Evolutionary conservation across 2,329 filamentous ascomycete genomes (phyloP), one percentile per base, ranked within the genome.

Genomic region (Anthostomella pinea): DNA sequence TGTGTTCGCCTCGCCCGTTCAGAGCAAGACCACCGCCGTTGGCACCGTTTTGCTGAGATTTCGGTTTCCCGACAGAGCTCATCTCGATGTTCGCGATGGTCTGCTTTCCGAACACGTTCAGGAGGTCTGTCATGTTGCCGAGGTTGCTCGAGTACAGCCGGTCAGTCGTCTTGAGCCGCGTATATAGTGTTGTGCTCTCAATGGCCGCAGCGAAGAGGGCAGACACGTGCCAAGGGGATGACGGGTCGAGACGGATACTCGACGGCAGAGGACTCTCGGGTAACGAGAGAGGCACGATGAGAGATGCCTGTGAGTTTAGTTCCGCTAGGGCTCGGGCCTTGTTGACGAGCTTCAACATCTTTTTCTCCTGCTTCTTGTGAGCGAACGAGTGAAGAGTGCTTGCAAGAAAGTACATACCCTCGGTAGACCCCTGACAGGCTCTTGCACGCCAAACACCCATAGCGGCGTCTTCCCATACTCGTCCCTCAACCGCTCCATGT

Each of bases 391-490:
- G n/a, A 17, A 19, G 8, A 2, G 35, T 23, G 31, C 21, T 23
- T 28, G 10, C 21, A 20, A 30, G 20, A 35, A 27, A 33, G 34
- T 23, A 39, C 24, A 41, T 58, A 83, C 79, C 53, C 78, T 69
- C 24, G 73, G 63, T 19, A 72, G 66, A 27, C 68, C 74, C 31
- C 62, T 67, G 25, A 72, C 67, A 2, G 67, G 66, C 38, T 83
- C 81, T 59, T 94, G 85, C 15, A 89, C 60, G 0, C 85, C 90
- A 83, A 90, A 97, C 9, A 89, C 76, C 85, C 88, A 94, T 20
- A 96, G 78, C 33, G 80, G 80, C 21, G 81, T 78, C 66, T 96
- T 97, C 19, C 88, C 87, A 59, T 90, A 91, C 59, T 98, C 93
- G 57, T 98, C 93, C 43, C 87, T 71, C 39, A 98, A 64, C 19